Conservation (phyloP, 192 early-diverging fungal genomes). For the Podochytrium sp. region DNA sequence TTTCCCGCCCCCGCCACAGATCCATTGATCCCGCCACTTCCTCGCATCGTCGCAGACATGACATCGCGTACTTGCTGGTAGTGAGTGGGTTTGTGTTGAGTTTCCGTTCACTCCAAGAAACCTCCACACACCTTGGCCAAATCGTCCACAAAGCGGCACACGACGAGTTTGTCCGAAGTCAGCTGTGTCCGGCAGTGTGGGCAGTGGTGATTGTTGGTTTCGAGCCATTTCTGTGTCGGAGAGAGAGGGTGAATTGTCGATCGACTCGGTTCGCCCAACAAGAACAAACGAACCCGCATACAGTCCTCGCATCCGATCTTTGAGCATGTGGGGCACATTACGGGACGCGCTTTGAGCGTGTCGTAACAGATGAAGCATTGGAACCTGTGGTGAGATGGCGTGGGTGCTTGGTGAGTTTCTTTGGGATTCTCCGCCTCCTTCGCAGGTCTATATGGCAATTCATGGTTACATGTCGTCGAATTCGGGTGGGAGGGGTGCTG, state of each 20-base stretch:
- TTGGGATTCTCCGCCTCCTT: too few species aligned
- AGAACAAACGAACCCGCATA: constrained; percentile 33
- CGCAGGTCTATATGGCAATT: too few species aligned
- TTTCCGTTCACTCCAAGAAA: background rate
- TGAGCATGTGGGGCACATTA: constrained; percentile 50
- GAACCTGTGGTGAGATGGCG: too few species aligned
- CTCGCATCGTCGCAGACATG: constrained; percentile 13
- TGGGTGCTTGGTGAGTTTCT: too few species aligned
- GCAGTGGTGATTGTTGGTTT: constrained; percentile 36
- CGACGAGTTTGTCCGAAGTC: constrained; percentile 36
- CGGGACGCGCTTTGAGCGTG: constrained; percentile 36
- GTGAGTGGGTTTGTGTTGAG: background rate
- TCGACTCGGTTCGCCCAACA: too few species aligned
- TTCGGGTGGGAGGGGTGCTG: constrained; percentile 13
- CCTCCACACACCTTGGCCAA: constrained; percentile 24
- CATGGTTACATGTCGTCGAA: constrained; percentile 9
- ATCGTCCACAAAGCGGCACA: constrained; percentile 54
- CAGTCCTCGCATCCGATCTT: constrained; percentile 55
- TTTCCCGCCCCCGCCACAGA: background rate
- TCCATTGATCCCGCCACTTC: background rate
- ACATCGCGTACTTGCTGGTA: constrained; percentile 19
- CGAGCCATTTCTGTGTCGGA: constrained; percentile 51
- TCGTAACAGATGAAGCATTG: constrained; percentile 60
- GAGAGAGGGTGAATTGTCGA: background rate
- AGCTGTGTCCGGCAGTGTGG: constrained; percentile 52